Evolutionary conservation across 2,329 filamentous ascomycete species (phyloP).

Genomic region (Arthrocladium fulminans): DNA sequence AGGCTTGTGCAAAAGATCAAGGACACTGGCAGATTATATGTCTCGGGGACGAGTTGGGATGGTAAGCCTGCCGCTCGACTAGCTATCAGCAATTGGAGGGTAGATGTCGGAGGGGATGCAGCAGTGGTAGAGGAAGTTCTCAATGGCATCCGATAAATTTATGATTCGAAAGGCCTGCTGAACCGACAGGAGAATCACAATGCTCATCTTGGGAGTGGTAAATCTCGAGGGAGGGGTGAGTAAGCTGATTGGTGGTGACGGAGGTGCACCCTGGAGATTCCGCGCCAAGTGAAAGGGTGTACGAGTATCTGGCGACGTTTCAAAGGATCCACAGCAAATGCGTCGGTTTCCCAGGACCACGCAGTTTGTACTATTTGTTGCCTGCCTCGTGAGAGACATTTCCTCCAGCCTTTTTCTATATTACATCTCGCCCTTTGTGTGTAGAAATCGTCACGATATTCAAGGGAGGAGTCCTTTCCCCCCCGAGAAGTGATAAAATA

Average conservation of each 20-base stretch:
- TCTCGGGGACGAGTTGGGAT: constrained; percentile 72
- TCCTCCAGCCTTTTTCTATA: not conserved
- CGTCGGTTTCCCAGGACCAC: too few species aligned
- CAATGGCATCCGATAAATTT: constrained; percentile 33
- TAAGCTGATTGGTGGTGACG: too few species aligned
- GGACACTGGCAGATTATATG: constrained; percentile 62
- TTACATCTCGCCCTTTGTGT: not conserved
- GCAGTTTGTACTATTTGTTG: not conserved
- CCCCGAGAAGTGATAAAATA: not conserved
- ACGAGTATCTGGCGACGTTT: not conserved
- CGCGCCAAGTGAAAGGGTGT: not conserved
- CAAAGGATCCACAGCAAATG: not conserved
- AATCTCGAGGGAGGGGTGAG: too few species aligned
- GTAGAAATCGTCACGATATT: not conserved
- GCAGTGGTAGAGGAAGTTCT: constrained; percentile 57
- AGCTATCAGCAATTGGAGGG: constrained; percentile 78
- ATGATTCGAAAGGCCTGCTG: not conserved
- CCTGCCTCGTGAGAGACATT: not conserved
- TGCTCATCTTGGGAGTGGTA: too few species aligned
- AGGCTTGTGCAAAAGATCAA: constrained; percentile 66
- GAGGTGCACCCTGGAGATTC: too few species aligned
- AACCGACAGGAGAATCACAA: not conserved
- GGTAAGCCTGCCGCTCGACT: constrained; percentile 67
- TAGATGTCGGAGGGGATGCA: constrained; percentile 59
- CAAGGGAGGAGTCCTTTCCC: not conserved